Base-by-base conservation (phyloP, 208 protist species). In the Crithidia expoeki region DNA sequence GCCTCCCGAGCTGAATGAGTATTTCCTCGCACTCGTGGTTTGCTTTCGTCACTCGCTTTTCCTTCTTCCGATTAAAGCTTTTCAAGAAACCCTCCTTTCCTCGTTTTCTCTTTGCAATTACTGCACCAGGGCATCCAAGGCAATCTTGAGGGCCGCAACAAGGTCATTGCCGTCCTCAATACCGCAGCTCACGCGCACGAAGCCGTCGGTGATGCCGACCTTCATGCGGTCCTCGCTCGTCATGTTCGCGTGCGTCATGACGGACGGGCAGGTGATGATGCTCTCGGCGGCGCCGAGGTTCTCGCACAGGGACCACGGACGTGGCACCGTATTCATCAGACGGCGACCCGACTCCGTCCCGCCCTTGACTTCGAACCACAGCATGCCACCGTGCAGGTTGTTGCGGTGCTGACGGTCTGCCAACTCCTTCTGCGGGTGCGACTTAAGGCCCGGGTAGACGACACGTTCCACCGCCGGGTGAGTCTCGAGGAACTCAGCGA, bases 201-300 rank as follows among this genome's bases (percentile, higher is more conserved):
- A 94, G 47, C 81, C 88, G 70, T 99, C 97, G 17, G 89, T 97
- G 68, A 98, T 98, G 69, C 95, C 97, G 42, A 97, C 82, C 81
- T 96, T 95, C 64, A 91, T 70, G 68, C 93, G 94, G 68, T 96
- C 89, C 71, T 98, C 94, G 23, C 46, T 71, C 59, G 94, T 95
- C 80, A 99, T 98, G 65, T 94, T 93, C 14, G 97, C 97, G 74
- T 99, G 98, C 2, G 97, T 99, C 97, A 99, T 99, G 61, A 98
- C 89, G 23, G 93, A 90, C 12, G 97, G 97, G 76, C 91, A 93
- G n/a, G 98, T 97, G 72, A 97, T 95, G 53, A 99, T 94, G 78
- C 85, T 95, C 82, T 99, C 97, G 34, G 93, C 78, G 55, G 92
- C 97, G 51, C 98, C 97, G 34, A 99, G 92, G 68, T 91, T 95